Conservation (phyloP, 2,329 filamentous ascomycete genomes). For the Colletotrichum abscissum region DNA sequence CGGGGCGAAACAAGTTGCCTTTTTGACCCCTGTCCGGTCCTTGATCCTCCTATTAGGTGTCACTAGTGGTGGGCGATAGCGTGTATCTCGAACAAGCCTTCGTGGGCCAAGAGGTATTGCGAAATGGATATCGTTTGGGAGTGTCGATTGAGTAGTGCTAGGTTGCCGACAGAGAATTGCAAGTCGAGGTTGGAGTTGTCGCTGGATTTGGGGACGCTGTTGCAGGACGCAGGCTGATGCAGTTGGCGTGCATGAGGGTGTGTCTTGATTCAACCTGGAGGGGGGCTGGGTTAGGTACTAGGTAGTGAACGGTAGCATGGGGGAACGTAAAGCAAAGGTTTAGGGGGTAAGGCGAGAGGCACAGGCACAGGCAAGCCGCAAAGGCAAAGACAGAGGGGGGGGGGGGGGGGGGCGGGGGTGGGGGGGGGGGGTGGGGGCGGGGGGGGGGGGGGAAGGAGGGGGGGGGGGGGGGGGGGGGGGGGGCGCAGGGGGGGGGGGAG, state of each 20-base stretch:
- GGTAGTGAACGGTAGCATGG: neutral
- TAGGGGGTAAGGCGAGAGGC: constrained; percentile 1
- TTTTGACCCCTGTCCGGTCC: neutral
- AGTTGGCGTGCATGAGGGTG: constrained; percentile 26
- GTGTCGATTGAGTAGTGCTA: neutral
- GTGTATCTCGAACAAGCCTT: neutral
- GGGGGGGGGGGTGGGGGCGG: too few relatives aligned
- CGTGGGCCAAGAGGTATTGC: neutral
- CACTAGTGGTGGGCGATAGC: neutral
- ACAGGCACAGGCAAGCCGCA: neutral
- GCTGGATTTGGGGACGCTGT: constrained; percentile 18
- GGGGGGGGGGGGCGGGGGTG: too few relatives aligned
- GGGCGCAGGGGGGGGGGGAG: too few relatives aligned
- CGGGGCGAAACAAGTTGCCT: constrained; percentile 32
- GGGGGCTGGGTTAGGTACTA: constrained; percentile 8
- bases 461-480: too few relatives aligned
- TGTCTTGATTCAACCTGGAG: neutral
- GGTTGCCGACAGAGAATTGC: neutral
- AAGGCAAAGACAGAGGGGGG: neutral
- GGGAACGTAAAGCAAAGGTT: neutral
- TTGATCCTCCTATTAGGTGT: neutral
- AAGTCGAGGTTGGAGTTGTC: constrained; percentile 2
- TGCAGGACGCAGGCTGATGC: constrained; percentile 25
- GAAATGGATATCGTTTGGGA: neutral
- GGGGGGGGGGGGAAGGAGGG: too few relatives aligned